Evolutionary conservation across 179 eudicot species (phyloP).

Genomic region (Patellifolia procumbens): DNA sequence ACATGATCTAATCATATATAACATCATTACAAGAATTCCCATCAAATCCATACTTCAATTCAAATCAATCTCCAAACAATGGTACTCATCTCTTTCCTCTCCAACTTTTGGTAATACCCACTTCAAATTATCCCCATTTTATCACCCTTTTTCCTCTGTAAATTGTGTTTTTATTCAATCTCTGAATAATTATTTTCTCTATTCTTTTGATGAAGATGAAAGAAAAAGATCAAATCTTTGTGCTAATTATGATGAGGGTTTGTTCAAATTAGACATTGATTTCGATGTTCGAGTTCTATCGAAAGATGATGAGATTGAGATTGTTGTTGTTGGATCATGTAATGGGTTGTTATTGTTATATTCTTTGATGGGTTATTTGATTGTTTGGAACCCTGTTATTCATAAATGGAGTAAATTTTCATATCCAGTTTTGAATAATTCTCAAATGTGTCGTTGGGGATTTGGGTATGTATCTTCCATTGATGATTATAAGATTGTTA

Average conservation of each 20-base stretch:
- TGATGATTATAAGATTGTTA: slow-evolving; percentile 31
- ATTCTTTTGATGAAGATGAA: slow-evolving; percentile 13
- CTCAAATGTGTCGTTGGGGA: slow-evolving; percentile 18
- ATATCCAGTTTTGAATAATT: slow-evolving; percentile 7
- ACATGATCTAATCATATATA: slow-evolving; percentile 26
- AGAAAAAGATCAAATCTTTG: not conserved
- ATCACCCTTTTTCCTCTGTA: slow-evolving; percentile 1
- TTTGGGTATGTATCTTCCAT: slow-evolving; percentile 24
- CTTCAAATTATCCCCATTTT: slow-evolving; percentile 8
- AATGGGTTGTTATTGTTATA: slow-evolving; percentile 31
- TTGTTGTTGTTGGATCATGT: slow-evolving; percentile 33
- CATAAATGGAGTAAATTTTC: slow-evolving; percentile 17
- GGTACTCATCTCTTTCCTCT: slow-evolving; percentile 33
- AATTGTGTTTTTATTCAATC: slow-evolving; percentile 22
- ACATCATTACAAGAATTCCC: slow-evolving; percentile 24
- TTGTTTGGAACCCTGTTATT: slow-evolving; percentile 32
- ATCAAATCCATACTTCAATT: slow-evolving; percentile 28
- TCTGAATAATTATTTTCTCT: slow-evolving; percentile 18
- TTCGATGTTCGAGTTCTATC: slow-evolving; percentile 7
- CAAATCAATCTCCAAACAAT: slow-evolving; percentile 32
- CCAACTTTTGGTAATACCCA: slow-evolving; percentile 26
- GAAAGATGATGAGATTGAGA: slow-evolving; percentile 24
- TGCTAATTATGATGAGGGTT: slow-evolving; percentile 17
- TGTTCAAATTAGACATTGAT: slow-evolving; percentile 20
- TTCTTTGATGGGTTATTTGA: slow-evolving; percentile 27